These are phyloP conservation scores for Sporothrix pallida DNA, from an alignment of 2,329 filamentous ascomycete genomes.

Conservation along the genomic window DNA sequence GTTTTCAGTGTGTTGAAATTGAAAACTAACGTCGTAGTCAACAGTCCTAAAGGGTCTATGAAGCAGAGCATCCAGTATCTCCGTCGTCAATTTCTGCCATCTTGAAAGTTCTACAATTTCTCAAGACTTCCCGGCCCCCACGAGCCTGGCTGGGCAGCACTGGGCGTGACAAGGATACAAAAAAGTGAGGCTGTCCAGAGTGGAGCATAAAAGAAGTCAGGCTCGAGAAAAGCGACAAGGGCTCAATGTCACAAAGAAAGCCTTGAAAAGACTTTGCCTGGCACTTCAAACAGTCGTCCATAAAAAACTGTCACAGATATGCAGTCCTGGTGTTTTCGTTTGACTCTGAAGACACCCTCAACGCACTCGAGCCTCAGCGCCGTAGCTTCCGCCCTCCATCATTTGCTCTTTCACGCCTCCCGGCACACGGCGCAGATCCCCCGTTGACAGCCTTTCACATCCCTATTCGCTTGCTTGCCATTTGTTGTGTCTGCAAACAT, in stretches of 20 bases:
- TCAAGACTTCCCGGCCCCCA: background rate
- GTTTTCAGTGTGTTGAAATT: no score
- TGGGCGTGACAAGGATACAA: background rate
- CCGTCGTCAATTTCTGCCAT: no score
- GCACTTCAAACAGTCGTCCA: no score
- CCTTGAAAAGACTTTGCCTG: no score
- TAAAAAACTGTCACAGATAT: no score
- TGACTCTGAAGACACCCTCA: background rate
- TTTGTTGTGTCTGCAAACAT: background rate
- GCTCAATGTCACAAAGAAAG: background rate
- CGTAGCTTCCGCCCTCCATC: background rate
- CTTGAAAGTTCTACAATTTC: no score
- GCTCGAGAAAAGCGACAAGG: background rate
- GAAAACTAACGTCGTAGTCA: no score
- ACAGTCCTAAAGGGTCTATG: no score
- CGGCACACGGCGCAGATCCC: background rate
- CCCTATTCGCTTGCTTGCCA: background rate
- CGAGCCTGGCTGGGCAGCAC: background rate
- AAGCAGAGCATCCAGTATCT: no score
- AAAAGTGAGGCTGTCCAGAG: constrained; percentile 20
- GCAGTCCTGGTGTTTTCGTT: background rate
- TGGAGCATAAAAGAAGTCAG: background rate
- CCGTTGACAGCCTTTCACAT: background rate
- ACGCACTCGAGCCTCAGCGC: background rate
- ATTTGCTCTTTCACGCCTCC: background rate